These are phyloP conservation scores for Akanthomyces uredinophilus DNA, from an alignment of 2,329 filamentous ascomycete genomes.

Conservation along the genomic window DNA sequence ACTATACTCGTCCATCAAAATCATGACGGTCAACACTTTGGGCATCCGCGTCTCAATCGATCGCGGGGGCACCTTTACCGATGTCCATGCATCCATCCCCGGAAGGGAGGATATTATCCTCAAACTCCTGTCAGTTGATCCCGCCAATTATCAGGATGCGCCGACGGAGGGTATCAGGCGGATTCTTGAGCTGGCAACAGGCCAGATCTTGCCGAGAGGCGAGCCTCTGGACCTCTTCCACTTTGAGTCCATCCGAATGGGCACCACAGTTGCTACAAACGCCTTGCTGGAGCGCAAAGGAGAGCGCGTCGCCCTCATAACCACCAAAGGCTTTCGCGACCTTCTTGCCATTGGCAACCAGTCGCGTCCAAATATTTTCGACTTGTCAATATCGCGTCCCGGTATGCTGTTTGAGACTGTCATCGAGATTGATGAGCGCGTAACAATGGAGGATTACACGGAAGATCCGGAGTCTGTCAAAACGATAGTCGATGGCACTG, in stretches of 20 bases:
- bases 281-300: slow-evolving; percentile 71
- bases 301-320: slow-evolving; percentile 63
- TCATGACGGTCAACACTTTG: slow-evolving; percentile 22
- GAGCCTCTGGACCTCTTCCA: slow-evolving; percentile 30
- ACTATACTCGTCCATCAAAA: not conserved
- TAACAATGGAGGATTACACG: slow-evolving; percentile 68
- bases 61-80: slow-evolving; percentile 56
- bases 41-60: slow-evolving; percentile 31
- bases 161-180: slow-evolving; percentile 66
- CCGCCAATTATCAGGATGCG: slow-evolving; percentile 66
- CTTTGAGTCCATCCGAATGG: slow-evolving; percentile 68
- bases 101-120: slow-evolving; percentile 64
- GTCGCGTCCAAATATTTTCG: slow-evolving; percentile 67
- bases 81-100: slow-evolving; percentile 62
- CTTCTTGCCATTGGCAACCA: slow-evolving; percentile 70
- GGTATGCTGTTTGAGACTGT: slow-evolving; percentile 66
- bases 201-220: slow-evolving; percentile 29
- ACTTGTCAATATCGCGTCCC: slow-evolving; percentile 62
- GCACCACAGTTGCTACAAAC: slow-evolving; percentile 76
- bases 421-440: slow-evolving; percentile 68
- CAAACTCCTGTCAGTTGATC: slow-evolving; percentile 68
- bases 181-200: slow-evolving; percentile 31
- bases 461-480: slow-evolving; percentile 58
- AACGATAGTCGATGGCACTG: slow-evolving; percentile 33
- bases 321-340: slow-evolving; percentile 68